Evolutionary conservation across 83 land plant species (phyloP), one percentile per base, ranked within the genome.

Genomic region (Picea mariana): DNA sequence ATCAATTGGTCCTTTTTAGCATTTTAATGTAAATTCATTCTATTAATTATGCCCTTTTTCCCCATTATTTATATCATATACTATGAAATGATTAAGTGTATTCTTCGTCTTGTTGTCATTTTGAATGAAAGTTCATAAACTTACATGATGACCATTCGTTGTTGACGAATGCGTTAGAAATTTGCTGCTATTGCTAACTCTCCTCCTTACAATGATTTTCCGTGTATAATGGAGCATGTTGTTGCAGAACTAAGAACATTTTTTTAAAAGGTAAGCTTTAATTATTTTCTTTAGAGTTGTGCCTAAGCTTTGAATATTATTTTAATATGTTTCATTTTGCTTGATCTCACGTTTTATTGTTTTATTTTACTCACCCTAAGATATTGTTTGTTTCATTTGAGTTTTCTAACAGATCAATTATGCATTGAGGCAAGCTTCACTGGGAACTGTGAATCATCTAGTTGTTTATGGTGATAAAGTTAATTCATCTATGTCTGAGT

Each of bases 131-230:
- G 49, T 44, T 44, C 8, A 44, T 6, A 44, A 7, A 44, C 26
- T 16, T 44, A 17, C 9, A 3, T 72, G 18, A 72, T 9, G 3
- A 44, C 38, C n/a, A 0, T 40, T 72, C 9, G 0, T 72, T 18
- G 44, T 12, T 8, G 1, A 71, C 1, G 3, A 9, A 6, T 18
- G 8, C 9, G 2, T 72, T 72, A 97, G 98, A 98, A 97, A 61
- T 97, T 97, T 90, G 95, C 98, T 83, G 89, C 91, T 24, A 95
- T 95, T 88, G 99, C 99, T 77, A 87, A 86, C 79, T 97, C 98
- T 27, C 94, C 93, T 21, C 85, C 95, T 52, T 86, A 75, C n/a
- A 86, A 94, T 61, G 95, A 97, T 85, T 87, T 97, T 9, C 84
- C 98, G 16, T 92, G 93, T 76, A 94, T 97, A 20, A 81, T 95